These are phyloP conservation scores for Acephala macrosclerotiorum DNA, from an alignment of 2,329 filamentous ascomycete genomes.

Conservation along the genomic window DNA sequence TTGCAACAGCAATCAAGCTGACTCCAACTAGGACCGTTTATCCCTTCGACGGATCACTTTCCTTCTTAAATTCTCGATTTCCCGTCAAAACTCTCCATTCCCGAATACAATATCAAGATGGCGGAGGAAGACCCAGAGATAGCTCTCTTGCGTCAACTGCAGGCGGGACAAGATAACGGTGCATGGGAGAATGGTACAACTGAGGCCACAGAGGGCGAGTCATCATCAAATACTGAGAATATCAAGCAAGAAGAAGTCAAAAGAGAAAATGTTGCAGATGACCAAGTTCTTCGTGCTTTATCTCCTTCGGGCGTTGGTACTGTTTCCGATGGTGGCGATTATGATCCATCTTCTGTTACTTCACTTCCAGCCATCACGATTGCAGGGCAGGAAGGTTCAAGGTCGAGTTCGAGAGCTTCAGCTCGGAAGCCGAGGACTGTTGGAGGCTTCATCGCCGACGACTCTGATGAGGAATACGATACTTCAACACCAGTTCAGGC, in stretches of 20 bases:
- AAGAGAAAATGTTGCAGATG: slow-evolving; percentile 47
- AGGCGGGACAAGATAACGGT: slow-evolving; percentile 43
- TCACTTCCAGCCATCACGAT: slow-evolving; percentile 40
- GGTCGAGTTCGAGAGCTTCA: slow-evolving; percentile 44
- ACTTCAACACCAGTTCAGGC: slow-evolving; percentile 35
- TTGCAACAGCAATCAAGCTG: neutral
- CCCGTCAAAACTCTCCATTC: neutral
- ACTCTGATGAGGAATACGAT: slow-evolving; percentile 46
- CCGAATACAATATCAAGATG: slow-evolving; percentile 35
- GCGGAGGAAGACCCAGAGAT: slow-evolving; percentile 47
- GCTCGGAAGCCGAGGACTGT: slow-evolving; percentile 44
- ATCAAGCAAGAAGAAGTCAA: slow-evolving; percentile 45
- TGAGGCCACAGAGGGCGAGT: slow-evolving; percentile 40
- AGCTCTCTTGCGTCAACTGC: slow-evolving; percentile 46
- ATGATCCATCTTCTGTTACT: slow-evolving; percentile 45
- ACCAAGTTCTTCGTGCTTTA: slow-evolving; percentile 47
- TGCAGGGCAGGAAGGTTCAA: slow-evolving; percentile 39
- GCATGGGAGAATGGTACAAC: slow-evolving; percentile 42
- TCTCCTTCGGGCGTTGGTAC: slow-evolving; percentile 43
- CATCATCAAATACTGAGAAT: slow-evolving; percentile 46
- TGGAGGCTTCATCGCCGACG: slow-evolving; percentile 46
- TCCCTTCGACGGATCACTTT: neutral
- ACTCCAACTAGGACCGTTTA: neutral
- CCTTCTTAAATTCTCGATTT: neutral
- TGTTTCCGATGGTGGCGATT: slow-evolving; percentile 43